phyloP scores from a whole-genome alignment of 768 basidiomycete genomes.

The Agaricus subrufescens region DNA sequence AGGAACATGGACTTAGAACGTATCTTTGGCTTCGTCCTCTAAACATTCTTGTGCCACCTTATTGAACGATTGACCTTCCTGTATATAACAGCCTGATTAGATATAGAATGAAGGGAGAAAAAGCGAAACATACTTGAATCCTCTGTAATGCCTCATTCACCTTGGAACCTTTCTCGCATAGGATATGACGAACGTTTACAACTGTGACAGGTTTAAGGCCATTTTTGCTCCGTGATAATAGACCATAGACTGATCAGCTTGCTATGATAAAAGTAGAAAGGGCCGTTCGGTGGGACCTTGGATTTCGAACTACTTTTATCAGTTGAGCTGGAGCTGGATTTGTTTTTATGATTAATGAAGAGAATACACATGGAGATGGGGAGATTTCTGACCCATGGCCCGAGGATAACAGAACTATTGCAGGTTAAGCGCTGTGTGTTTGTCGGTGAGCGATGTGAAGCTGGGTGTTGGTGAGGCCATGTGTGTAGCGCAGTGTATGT shows the following conservation, averaged over 20 bases:
- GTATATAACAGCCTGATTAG: neutral
- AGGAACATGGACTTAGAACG: slow-evolving; percentile 3
- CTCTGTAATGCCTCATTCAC: slow-evolving; percentile 75
- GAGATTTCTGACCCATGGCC: neutral
- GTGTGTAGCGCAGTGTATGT: too few species aligned
- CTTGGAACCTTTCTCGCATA: slow-evolving; percentile 85
- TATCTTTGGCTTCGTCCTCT: slow-evolving; percentile 88
- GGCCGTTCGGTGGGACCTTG: slow-evolving; percentile 39
- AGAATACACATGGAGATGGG: slow-evolving; percentile 28
- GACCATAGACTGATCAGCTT: neutral
- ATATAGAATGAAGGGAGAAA: neutral
- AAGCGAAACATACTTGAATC: slow-evolving; percentile 52
- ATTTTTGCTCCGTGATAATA: slow-evolving; percentile 41
- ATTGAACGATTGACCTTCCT: slow-evolving; percentile 79
- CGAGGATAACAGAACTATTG: too few species aligned
- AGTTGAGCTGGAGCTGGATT: slow-evolving; percentile 12
- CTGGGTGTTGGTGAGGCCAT: too few species aligned
- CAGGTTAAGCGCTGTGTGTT: too few species aligned
- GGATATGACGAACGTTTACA: slow-evolving; percentile 81
- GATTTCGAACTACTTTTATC: slow-evolving; percentile 26
- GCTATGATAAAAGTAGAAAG: too few species aligned
- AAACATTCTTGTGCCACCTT: slow-evolving; percentile 89
- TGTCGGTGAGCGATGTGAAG: too few species aligned
- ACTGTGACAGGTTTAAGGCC: slow-evolving; percentile 74
- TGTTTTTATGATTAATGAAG: slow-evolving; percentile 29